These are phyloP conservation scores for Microcyclospora tardicrescens DNA, from an alignment of 2,329 filamentous ascomycete species.

Conservation along the genomic window DNA sequence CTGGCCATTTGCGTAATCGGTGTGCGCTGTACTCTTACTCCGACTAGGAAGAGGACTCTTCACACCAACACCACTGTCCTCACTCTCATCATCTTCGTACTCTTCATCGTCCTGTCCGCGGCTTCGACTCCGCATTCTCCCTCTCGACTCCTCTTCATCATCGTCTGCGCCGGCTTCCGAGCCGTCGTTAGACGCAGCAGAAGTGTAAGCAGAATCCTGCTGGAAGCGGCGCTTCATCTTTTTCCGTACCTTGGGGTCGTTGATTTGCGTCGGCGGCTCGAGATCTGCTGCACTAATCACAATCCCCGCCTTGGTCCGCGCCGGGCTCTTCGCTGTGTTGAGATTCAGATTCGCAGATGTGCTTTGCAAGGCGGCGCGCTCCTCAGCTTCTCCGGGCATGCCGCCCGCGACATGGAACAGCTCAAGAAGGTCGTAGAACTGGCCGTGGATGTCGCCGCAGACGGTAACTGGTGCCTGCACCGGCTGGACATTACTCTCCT, in stretches of 20 bases:
- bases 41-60: conserved; percentile 22
- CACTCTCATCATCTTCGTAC: conserved; percentile 37
- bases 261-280: conserved; percentile 80
- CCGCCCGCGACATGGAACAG: conserved; percentile 92
- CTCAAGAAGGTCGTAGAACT: conserved; percentile 96
- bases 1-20: conserved; percentile 39
- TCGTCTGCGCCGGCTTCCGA: conserved; percentile 26
- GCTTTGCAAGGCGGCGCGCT: conserved; percentile 8
- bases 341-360: conserved; percentile 8
- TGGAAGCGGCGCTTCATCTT: conserved; percentile 55
- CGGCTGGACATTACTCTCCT: conserved; percentile 99
- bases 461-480: conserved; percentile 92
- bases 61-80: conserved; percentile 30
- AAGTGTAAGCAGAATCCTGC: conserved; percentile 40
- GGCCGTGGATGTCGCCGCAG: conserved; percentile 95
- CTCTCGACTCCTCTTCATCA: conserved; percentile 34
- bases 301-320: conserved; percentile 17
- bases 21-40: conserved; percentile 25
- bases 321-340: conserved; percentile 10
- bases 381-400: conserved; percentile 64
- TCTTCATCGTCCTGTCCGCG: conserved; percentile 31
- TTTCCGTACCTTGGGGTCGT: conserved; percentile 72
- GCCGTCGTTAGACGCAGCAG: conserved; percentile 32
- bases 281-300: conserved; percentile 84
- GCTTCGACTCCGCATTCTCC: conserved; percentile 24